Base-by-base conservation (phyloP, 495 filamentous ascomycete species). In the Entonaema liquescens region DNA sequence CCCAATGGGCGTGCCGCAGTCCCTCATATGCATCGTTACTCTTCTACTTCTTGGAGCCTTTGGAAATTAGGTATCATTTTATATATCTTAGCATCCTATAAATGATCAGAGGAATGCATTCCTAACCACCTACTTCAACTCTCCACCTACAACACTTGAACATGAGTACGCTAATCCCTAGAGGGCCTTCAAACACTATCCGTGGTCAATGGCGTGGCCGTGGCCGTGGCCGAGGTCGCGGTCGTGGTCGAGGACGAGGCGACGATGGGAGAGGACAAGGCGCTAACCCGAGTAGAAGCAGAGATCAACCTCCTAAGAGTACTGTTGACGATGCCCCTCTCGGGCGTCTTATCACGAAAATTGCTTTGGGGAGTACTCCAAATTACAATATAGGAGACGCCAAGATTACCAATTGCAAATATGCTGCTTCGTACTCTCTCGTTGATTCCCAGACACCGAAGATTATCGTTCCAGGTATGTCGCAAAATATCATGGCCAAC, bases 381-480 rank as follows among this genome's bases (percentile, higher is more conserved):
- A 53, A 31, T n/a, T 19, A 40, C 13, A 23, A 28, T 21, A 29
- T 28, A 6, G 67, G 59, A 8, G 65, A 73, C 28, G 52, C 61
- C 11, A 70, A 60, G 44, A 82, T 82, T 59, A 66, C 26, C 5
- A 36, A 74, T 44, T 78, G 74, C 71, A 52, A 76, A 67, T 78
- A 82, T 70, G 68, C 87, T 21, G 82, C 84, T 11, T 88, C 87
- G 9, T 90, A 87, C 78, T 90, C 85, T 58, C 86, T 86, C 80
- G 54, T 85, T 3, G 78, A 84, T 25, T 56, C 72, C 42, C 66
- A 56, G 17, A 33, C 66, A 17, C 78, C 79, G 23, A 80, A 73
- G 3, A 87, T 89, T 31, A 70, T 88, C 19, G 74, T 88, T 44
- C 87, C 88, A 74, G 86, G 87, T 88, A 64, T 62, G 77, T 38